Conservation (phyloP, 768 basidiomycete species). For the Phlebiopsis gigantea region DNA sequence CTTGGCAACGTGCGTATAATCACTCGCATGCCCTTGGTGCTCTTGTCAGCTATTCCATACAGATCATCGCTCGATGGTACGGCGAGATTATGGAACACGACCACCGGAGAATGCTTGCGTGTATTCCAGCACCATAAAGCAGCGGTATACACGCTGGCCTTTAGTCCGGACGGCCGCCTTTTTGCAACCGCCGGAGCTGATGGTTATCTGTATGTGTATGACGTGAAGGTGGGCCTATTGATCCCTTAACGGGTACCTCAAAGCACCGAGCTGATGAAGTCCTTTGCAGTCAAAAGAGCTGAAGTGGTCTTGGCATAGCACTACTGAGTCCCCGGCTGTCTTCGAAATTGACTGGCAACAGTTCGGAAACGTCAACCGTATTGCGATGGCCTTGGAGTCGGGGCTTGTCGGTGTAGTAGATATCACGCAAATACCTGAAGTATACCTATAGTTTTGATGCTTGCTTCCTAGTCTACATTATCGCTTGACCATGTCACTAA, state of each 20-base stretch:
- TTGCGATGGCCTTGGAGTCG: slow-evolving; percentile 68
- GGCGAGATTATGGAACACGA: slow-evolving; percentile 77
- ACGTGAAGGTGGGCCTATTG: slow-evolving; percentile 46
- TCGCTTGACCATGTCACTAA: no score
- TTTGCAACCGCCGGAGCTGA: slow-evolving; percentile 79
- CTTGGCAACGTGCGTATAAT: slow-evolving; percentile 58
- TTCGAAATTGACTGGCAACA: slow-evolving; percentile 77
- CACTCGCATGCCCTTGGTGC: neutral
- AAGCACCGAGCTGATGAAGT: neutral
- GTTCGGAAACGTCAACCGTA: slow-evolving; percentile 46
- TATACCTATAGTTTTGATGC: neutral
- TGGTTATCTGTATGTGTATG: slow-evolving; percentile 69
- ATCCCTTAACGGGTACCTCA: neutral
- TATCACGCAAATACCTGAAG: slow-evolving; percentile 39
- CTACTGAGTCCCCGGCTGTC: slow-evolving; percentile 53
- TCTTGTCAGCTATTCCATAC: neutral
- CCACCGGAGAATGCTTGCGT: slow-evolving; percentile 68
- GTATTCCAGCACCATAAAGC: slow-evolving; percentile 67
- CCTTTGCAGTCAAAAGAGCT: slow-evolving; percentile 33
- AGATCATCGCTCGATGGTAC: slow-evolving; percentile 82
- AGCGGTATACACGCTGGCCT: slow-evolving; percentile 67
- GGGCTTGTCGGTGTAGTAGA: slow-evolving; percentile 66
- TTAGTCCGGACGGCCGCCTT: slow-evolving; percentile 69
- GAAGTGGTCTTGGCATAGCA: slow-evolving; percentile 62
- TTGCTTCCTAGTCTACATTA: no score